A percentile compares a stretch with the other conserved stretches of the same genome.
phyloP scores from a whole-genome alignment of 2,329 filamentous ascomycete species.

The Cyphellophora attinorum region DNA sequence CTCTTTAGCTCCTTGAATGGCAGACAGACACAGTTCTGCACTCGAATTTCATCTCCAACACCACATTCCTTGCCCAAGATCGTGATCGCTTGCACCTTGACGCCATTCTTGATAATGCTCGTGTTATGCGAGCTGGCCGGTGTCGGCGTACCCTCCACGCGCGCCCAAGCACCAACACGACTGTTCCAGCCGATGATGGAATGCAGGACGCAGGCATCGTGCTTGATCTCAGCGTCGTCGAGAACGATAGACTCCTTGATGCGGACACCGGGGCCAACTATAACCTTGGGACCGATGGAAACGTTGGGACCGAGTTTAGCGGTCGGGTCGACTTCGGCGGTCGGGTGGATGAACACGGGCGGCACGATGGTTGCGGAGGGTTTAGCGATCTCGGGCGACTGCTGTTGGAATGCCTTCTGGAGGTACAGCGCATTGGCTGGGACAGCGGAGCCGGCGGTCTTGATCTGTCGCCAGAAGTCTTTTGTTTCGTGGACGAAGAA shows the following conservation, averaged over 20 bases:
- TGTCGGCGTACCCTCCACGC: slow-evolving; percentile 89
- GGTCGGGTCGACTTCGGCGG: slow-evolving; percentile 80
- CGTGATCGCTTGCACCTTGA: slow-evolving; percentile 97
- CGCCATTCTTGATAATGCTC: slow-evolving; percentile 91
- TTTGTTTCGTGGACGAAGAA: slow-evolving; percentile 98
- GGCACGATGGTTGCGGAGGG: slow-evolving; percentile 81
- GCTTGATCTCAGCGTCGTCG: slow-evolving; percentile 90
- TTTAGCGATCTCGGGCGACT: slow-evolving; percentile 69
- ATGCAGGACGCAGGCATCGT: slow-evolving; percentile 91
- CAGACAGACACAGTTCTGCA: slow-evolving; percentile 96
- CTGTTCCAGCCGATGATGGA: slow-evolving; percentile 96
- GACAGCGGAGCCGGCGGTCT: slow-evolving; percentile 93
- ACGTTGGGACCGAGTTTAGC: slow-evolving; percentile 97
- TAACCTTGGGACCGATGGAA: slow-evolving; percentile 81
- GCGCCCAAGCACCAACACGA: slow-evolving; percentile 93
- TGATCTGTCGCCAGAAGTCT: slow-evolving; percentile 99
- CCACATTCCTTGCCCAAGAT: slow-evolving; percentile 94
- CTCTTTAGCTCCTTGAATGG: slow-evolving; percentile 97
- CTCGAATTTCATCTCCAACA: slow-evolving; percentile 86
- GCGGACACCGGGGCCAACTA: slow-evolving; percentile 76
- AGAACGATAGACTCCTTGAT: slow-evolving; percentile 95
- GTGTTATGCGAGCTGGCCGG: slow-evolving; percentile 81
- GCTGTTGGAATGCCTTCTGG: slow-evolving; percentile 79
- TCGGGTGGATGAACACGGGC: slow-evolving; percentile 91
- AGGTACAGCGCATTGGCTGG: slow-evolving; percentile 95